These are phyloP conservation scores for Hygrocybe punicea DNA, from an alignment of 768 basidiomycete genomes.

Conservation along the genomic window DNA sequence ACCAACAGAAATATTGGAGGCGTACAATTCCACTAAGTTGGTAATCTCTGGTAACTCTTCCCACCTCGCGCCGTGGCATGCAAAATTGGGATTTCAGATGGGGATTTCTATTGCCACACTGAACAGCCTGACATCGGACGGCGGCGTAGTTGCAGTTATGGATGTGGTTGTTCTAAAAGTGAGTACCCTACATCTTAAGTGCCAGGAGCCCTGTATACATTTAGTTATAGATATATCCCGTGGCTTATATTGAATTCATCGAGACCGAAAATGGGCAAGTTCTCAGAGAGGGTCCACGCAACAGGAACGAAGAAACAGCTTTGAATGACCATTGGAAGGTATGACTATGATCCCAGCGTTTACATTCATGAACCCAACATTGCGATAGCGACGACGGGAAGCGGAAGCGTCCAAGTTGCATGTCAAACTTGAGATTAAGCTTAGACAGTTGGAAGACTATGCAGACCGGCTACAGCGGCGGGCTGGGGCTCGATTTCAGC, in stretches of 20 bases:
- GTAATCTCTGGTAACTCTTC: slow-evolving; percentile 80
- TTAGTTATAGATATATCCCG: slow-evolving; percentile 56
- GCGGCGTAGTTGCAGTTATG: slow-evolving; percentile 72
- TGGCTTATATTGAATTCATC: slow-evolving; percentile 75
- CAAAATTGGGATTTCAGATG: slow-evolving; percentile 74
- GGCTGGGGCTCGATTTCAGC: slow-evolving; percentile 46
- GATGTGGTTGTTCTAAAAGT: slow-evolving; percentile 73
- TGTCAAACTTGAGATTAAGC: slow-evolving; percentile 54
- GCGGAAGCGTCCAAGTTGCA: slow-evolving; percentile 56
- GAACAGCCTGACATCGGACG: slow-evolving; percentile 74
- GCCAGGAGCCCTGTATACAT: neutral
- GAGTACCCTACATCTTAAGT: neutral
- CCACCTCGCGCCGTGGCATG: slow-evolving; percentile 83
- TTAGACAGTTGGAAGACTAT: slow-evolving; percentile 52
- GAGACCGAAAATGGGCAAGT: slow-evolving; percentile 49
- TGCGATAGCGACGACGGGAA: slow-evolving; percentile 53
- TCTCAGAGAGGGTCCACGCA: slow-evolving; percentile 57
- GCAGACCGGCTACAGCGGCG: slow-evolving; percentile 61
- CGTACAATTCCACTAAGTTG: slow-evolving; percentile 64
- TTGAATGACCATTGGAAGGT: slow-evolving; percentile 72
- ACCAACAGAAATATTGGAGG: slow-evolving; percentile 77
- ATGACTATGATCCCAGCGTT: slow-evolving; percentile 15
- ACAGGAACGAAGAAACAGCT: slow-evolving; percentile 63
- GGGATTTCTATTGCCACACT: slow-evolving; percentile 71
- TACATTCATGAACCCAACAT: neutral